A percentile compares a stretch with the other conserved stretches of the same genome.
Evolutionary conservation across 352 stramenopile genomes (phyloP).

Genomic region (Phytopythium ostracodes): DNA sequence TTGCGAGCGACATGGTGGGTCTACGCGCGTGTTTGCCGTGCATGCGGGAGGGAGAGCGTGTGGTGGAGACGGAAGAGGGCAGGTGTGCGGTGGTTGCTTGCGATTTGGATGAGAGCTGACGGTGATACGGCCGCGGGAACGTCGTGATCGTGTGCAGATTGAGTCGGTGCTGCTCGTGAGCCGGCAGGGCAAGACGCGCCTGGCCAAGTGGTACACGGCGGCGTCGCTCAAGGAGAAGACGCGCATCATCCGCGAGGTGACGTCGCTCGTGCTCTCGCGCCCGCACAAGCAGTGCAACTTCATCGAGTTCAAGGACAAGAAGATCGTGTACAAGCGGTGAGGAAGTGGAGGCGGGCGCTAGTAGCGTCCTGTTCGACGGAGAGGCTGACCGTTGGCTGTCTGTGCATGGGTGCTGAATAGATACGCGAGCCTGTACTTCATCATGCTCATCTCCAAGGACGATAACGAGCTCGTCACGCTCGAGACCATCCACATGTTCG

Average conservation of each 20-base stretch:
- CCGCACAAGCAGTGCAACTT: constrained; percentile 90
- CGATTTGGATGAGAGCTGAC: background rate
- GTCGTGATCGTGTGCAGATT: constrained; percentile 41
- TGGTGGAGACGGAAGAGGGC: background rate
- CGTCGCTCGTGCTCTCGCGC: constrained; percentile 81
- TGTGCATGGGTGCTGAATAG: constrained; percentile 18
- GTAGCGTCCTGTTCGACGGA: background rate
- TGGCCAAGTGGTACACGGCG: constrained; percentile 89
- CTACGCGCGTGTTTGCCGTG: background rate
- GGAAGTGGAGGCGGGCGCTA: background rate
- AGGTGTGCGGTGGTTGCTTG: background rate
- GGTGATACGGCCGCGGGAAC: background rate
- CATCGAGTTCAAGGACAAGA: constrained; percentile 98
- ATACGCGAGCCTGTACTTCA: constrained; percentile 98
- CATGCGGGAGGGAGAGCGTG: background rate
- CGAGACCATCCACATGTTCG: constrained; percentile 97
- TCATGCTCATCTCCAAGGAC: constrained; percentile 93
- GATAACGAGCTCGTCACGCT: constrained; percentile 98
- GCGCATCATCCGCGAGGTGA: constrained; percentile 88
- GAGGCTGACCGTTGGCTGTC: background rate
- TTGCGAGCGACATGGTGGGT: constrained; percentile 2
- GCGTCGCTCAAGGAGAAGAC: constrained; percentile 80
- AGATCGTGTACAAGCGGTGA: constrained; percentile 96
- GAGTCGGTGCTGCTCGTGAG: constrained; percentile 87
- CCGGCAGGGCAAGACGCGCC: constrained; percentile 90